Base-by-base conservation (phyloP, 1,284 basidiomycete genomes). In the Boletus calvinii region DNA sequence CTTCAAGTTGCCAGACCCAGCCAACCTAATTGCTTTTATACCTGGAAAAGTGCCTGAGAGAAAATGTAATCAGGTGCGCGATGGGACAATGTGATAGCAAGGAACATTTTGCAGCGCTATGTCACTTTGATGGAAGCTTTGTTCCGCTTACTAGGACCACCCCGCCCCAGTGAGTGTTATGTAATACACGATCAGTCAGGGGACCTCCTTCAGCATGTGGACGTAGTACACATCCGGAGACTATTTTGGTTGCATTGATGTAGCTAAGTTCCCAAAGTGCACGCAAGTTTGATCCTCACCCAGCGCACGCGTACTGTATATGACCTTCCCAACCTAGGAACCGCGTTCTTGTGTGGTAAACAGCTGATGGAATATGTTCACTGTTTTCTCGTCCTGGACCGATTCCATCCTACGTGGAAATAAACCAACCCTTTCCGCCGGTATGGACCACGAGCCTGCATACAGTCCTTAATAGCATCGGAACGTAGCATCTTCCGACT, bases 1-100 rank as follows among this genome's bases (percentile, higher is more conserved):
- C 42, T 37, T 43, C n/a, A n/a, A n/a, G 18, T 32, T 44, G 7
- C 11, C 17, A 12, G 29, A 31, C 30, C 6, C 9, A 15, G 18
- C 35, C 4, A 37, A 29, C 6, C 29, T 2, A 39, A 32, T 17
- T 34, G 38, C 11, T 42, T 60, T 61, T 63, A 63, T 56, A 58
- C 34, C 32, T 40, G 12, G 17, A 12, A 37, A 24, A 8, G 10
- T 35, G 22, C 32, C 43, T 35, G 35, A 29, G 48, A 48, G 36
- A 5, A 39, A 22, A 48, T 15, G 17, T 37, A 32, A 31, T 46
- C 39, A 18, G 26, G 48, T 36, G n/a, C 30, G 17, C 11, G 17
- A 42, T 17, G 26, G 22, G 24, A 30, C 31, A 15, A 15, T 17
- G 11, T 15, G 47, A 42, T 17, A 10, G 20, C n/a, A 38, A 53